A percentile compares a stretch with the other conserved stretches of the same genome.
These are phyloP conservation scores for Neurospora sublineolata DNA, from an alignment of 495 filamentous ascomycete genomes.

Conservation along the genomic window DNA sequence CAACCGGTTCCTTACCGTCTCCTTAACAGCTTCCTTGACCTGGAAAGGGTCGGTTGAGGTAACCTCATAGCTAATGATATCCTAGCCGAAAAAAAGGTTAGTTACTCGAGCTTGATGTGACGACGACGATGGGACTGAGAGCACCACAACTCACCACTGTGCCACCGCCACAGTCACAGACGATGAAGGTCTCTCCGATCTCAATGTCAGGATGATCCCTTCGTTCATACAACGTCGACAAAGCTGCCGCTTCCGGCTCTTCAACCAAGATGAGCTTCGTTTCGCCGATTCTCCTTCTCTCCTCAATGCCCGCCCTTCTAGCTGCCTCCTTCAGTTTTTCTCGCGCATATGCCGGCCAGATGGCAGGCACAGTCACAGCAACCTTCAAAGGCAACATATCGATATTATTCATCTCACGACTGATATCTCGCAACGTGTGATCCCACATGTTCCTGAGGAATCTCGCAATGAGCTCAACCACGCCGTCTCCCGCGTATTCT, in stretches of 20 bases:
- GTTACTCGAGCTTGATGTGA: neutral
- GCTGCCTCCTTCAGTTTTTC: conserved; percentile 13
- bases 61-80: neutral
- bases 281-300: neutral
- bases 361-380: conserved; percentile 20
- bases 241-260: neutral
- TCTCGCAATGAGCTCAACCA: conserved; percentile 4
- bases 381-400: conserved; percentile 14
- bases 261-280: neutral
- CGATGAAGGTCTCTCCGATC: conserved; percentile 1
- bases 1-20: neutral
- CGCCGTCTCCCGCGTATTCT: neutral
- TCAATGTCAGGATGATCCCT: neutral
- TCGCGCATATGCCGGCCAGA: conserved; percentile 19
- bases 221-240: neutral
- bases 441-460: conserved; percentile 14
- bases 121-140: neutral
- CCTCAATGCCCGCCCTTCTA: conserved; percentile 8
- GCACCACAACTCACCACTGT: neutral
- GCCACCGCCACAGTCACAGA: neutral
- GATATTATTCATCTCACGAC: conserved; percentile 3
- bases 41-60: neutral
- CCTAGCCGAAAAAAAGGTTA: neutral
- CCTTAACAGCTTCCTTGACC: neutral
- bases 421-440: conserved; percentile 10